Evolutionary conservation across 2,329 filamentous ascomycete genomes (phyloP), one percentile per base, ranked within the genome.

Genomic region (Trichoderma arundinaceum): DNA sequence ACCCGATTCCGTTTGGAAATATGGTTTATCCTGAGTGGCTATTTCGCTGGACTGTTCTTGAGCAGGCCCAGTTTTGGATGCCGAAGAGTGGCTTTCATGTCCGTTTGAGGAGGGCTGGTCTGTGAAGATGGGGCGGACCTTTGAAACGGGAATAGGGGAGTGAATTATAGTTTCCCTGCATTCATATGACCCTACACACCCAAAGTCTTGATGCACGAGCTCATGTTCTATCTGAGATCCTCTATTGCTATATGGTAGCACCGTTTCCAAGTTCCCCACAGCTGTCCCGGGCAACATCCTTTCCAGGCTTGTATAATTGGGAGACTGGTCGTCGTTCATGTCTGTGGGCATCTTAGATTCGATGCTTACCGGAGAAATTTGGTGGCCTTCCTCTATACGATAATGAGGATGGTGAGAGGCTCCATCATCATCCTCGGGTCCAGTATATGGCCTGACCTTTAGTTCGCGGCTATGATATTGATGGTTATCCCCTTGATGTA

Each of bases 61-160:
- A 44, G 38, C 49, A 10, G 22, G 57, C 38, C 32, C 68, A 12
- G 64, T 46, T 9, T 72, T 67, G n/a, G 69, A 58, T 15, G 59
- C 39, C 19, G 60, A 52, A 49, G 43, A 57, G 46, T 61, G 66
- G 10, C 56, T 68, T 9, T 39, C 52, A 9, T 62, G 49, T 9
- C 44, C 28, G 35, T 48, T 56, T 12, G 41, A 33, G 3, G 41
- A 38, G 4, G 49, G 48, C 13, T 41, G 28, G 12, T 43, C 33
- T n/a, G 67, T 58, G 17, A 68, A 63, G 51, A 54, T 48, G 5
- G 69, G 69, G 7, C 68, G 66, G 28, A 69, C 41, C 38, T 71
- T 70, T 8, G 69, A 67, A 46, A 68, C n/a, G 5, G 67, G 68
- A 48, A 69, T 64, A 32, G 67, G 58, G 8, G 68, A 65, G 5